These are phyloP conservation scores for Curvularia sp. DNA, from an alignment of 2,329 filamentous ascomycete species.

Conservation along the genomic window DNA sequence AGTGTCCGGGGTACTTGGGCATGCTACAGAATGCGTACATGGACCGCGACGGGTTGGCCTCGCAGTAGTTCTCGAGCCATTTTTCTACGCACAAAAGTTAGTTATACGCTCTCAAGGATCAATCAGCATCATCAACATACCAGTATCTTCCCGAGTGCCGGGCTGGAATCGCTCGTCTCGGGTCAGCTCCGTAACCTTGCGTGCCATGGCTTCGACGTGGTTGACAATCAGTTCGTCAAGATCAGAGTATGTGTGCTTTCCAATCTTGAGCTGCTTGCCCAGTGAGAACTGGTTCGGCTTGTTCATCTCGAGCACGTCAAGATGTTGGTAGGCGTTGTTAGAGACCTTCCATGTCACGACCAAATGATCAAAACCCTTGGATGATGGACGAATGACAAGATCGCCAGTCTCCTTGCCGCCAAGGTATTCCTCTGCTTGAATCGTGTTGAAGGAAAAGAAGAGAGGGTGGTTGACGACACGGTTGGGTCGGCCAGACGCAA, in stretches of 20 bases:
- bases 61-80: slow-evolving; percentile 95
- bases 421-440: slow-evolving; percentile 91
- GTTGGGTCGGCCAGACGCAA: slow-evolving; percentile 82
- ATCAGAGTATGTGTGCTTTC: slow-evolving; percentile 92
- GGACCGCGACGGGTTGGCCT: slow-evolving; percentile 91
- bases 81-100: slow-evolving; percentile 66
- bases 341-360: slow-evolving; percentile 98
- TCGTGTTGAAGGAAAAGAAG: slow-evolving; percentile 90
- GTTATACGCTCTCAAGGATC: not conserved
- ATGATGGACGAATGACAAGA: slow-evolving; percentile 92
- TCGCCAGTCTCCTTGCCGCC: slow-evolving; percentile 86
- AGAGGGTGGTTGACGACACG: slow-evolving; percentile 97
- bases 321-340: slow-evolving; percentile 95
- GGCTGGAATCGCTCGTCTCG: slow-evolving; percentile 92
- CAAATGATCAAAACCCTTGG: slow-evolving; percentile 92
- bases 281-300: slow-evolving; percentile 98
- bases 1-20: slow-evolving; percentile 89
- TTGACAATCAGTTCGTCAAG: slow-evolving; percentile 96
- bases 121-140: slow-evolving; percentile 63
- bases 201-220: slow-evolving; percentile 96
- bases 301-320: slow-evolving; percentile 94
- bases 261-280: slow-evolving; percentile 83
- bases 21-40: slow-evolving; percentile 97
- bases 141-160: slow-evolving; percentile 78
- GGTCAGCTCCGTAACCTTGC: slow-evolving; percentile 96